Evolutionary conservation across 2,329 filamentous ascomycete species (phyloP).

Genomic region (Fusarium sp.): DNA sequence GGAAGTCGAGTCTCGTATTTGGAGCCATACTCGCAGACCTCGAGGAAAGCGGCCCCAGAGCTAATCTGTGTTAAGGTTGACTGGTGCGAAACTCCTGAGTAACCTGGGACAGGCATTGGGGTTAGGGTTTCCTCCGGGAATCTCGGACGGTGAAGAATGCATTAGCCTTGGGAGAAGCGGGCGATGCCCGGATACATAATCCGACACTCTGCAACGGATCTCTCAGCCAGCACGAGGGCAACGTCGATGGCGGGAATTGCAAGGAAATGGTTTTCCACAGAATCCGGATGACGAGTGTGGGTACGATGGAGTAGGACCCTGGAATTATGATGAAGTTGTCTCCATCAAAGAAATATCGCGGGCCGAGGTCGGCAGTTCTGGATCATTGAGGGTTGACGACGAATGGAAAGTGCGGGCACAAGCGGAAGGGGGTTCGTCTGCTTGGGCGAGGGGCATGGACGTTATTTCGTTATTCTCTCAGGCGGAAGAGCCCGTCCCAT

Average conservation of each 20-base stretch:
- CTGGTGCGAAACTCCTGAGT: background rate
- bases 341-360: conserved; percentile 2
- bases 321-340: conserved; percentile 5
- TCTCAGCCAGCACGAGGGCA: background rate
- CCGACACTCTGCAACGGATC: background rate
- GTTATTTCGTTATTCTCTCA: conserved; percentile 24
- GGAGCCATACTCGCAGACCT: background rate
- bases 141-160: conserved; percentile 13
- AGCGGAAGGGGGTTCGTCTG: background rate
- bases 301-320: conserved; percentile 10
- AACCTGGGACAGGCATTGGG: background rate
- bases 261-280: conserved; percentile 24
- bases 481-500: conserved; percentile 8
- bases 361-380: background rate
- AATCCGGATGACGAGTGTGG: conserved; percentile 3
- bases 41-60: conserved; percentile 13
- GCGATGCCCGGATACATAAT: background rate
- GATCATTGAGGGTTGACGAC: background rate
- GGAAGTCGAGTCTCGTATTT: conserved; percentile 5
- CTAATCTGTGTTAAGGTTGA: conserved; percentile 16
- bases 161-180: background rate
- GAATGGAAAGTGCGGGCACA: background rate
- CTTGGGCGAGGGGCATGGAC: background rate
- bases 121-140: conserved; percentile 25
- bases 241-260: conserved; percentile 15